Evolutionary conservation across 148 eudicot genomes (phyloP).

Genomic region (Silene uniflora): DNA sequence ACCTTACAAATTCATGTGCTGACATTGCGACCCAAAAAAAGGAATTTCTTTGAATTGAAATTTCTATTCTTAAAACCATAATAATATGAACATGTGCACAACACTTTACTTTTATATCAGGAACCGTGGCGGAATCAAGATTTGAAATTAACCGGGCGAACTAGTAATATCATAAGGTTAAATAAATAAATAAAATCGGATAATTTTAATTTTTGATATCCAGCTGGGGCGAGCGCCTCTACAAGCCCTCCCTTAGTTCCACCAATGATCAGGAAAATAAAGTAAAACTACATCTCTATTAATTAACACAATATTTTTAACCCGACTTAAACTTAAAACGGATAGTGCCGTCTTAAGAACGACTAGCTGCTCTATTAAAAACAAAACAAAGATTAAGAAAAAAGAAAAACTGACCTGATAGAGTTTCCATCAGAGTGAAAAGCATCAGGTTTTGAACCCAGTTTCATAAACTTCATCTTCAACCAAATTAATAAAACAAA

Average conservation of each 20-base stretch:
- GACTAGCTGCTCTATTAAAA: background rate
- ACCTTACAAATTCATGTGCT: background rate
- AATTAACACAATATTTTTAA: too few species aligned
- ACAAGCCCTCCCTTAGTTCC: too few species aligned
- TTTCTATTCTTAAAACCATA: conserved; percentile 6
- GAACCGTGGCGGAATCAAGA: too few species aligned
- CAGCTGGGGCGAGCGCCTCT: too few species aligned
- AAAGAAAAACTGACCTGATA: conserved; percentile 40
- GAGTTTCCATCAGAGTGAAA: conserved; percentile 57
- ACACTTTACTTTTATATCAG: conserved; percentile 2
- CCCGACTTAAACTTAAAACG: too few species aligned
- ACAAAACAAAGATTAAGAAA: background rate
- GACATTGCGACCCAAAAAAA: background rate
- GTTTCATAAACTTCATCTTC: conserved; percentile 84
- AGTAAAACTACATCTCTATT: too few species aligned
- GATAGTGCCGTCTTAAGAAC: background rate
- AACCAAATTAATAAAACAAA: conserved; percentile 1
- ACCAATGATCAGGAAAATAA: too few species aligned
- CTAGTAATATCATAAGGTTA: too few species aligned
- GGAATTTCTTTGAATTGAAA: background rate
- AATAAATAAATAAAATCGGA: too few species aligned
- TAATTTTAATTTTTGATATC: too few species aligned
- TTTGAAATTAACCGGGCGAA: too few species aligned
- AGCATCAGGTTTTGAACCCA: conserved; percentile 84
- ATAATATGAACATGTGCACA: conserved; percentile 12